These are phyloP conservation scores for Strobilomyces confusus DNA, from an alignment of 768 basidiomycete genomes.

Conservation along the genomic window DNA sequence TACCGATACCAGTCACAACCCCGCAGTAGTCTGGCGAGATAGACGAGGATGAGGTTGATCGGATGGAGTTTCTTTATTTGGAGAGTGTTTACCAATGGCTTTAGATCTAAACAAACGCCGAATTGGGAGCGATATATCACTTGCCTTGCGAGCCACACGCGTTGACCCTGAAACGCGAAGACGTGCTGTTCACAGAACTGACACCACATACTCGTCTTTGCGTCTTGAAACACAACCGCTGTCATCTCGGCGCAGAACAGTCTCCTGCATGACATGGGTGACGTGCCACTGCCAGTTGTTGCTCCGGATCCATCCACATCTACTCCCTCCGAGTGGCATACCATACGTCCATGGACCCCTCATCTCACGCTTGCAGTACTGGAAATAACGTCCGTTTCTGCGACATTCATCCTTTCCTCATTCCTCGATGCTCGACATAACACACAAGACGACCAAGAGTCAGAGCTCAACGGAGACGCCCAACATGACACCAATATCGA, in stretches of 20 bases:
- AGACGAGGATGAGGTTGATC: too few species aligned
- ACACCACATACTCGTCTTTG: not conserved
- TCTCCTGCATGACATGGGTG: constrained; percentile 15
- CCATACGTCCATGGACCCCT: constrained; percentile 74
- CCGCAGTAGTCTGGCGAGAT: too few species aligned
- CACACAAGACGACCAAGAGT: constrained; percentile 20
- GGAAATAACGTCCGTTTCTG: constrained; percentile 80
- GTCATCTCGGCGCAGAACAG: not conserved
- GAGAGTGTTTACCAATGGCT: constrained; percentile 24
- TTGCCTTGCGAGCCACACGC: constrained; percentile 2
- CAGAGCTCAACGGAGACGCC: constrained; percentile 30
- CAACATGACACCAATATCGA: constrained; percentile 37
- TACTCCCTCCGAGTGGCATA: constrained; percentile 49
- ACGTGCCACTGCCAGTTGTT: constrained; percentile 1
- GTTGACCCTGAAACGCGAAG: not conserved
- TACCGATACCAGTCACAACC: too few species aligned
- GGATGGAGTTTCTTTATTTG: not conserved
- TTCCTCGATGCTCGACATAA: constrained; percentile 33
- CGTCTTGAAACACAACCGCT: not conserved
- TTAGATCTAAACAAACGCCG: constrained; percentile 27
- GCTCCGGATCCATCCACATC: constrained; percentile 18
- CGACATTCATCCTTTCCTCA: constrained; percentile 71
- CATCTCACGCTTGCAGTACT: constrained; percentile 66
- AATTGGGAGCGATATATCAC: not conserved
- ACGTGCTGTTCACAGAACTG: not conserved